phyloP scores from a whole-genome alignment of 2,329 filamentous ascomycete species.

The Aspergillus neoniger region DNA sequence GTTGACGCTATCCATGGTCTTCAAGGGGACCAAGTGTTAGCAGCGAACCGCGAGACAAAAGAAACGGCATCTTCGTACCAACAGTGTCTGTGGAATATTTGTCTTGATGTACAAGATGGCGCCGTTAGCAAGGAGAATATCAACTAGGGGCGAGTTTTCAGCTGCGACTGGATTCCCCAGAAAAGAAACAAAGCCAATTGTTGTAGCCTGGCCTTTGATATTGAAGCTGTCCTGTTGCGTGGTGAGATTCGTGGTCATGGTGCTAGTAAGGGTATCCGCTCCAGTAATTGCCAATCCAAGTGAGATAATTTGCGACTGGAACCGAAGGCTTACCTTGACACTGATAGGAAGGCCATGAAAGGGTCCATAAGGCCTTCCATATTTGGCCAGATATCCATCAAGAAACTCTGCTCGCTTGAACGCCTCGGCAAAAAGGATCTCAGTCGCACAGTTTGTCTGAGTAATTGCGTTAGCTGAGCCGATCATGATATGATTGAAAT shows the following conservation, averaged over 20 bases:
- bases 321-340: neutral
- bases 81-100: slow-evolving; percentile 36
- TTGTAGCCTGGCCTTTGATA: slow-evolving; percentile 15
- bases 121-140: slow-evolving; percentile 29
- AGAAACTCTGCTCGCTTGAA: neutral
- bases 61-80: slow-evolving; percentile 22
- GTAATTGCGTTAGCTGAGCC: neutral
- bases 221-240: slow-evolving; percentile 12
- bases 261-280: neutral
- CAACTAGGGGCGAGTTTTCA: slow-evolving; percentile 25
- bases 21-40: neutral
- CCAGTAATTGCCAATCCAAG: neutral
- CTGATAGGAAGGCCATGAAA: neutral
- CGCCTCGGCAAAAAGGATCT: neutral
- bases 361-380: neutral
- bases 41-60: neutral
- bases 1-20: slow-evolving; percentile 33
- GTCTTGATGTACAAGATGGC: slow-evolving; percentile 39
- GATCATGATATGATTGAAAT: too few species aligned
- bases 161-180: slow-evolving; percentile 20
- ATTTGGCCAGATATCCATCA: neutral
- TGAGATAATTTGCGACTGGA: neutral
- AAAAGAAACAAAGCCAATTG: slow-evolving; percentile 28
- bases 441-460: neutral
- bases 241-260: neutral